A percentile compares a stretch with the other conserved stretches of the same genome.
phyloP scores from a whole-genome alignment of 331 rosid species.

The Rosa hybrid region DNA sequence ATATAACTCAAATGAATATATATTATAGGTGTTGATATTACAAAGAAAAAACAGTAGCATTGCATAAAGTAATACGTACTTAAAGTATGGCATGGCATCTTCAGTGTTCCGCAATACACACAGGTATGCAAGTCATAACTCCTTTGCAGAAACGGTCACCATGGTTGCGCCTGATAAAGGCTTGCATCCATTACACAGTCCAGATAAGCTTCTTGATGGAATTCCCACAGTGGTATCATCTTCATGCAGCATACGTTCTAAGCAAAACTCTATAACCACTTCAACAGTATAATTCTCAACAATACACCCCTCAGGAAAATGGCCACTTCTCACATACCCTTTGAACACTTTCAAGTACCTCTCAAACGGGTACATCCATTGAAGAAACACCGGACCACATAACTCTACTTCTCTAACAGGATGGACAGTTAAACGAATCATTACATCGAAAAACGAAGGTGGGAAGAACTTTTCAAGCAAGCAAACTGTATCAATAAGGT shows the following conservation, averaged over 20 bases:
- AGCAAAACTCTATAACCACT: not conserved
- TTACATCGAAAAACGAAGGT: not conserved
- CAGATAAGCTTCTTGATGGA: too few relatives aligned
- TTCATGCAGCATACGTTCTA: not conserved
- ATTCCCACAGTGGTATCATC: not conserved
- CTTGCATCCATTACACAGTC: not conserved
- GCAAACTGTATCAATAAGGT: not conserved
- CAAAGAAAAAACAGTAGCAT: too few relatives aligned
- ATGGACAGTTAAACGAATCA: not conserved
- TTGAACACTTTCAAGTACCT: not conserved
- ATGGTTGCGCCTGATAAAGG: not conserved
- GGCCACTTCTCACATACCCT: not conserved
- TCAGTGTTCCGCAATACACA: not conserved
- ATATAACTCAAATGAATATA: too few relatives aligned
- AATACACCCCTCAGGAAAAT: not conserved
- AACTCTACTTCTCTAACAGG: not conserved
- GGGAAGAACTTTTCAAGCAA: not conserved
- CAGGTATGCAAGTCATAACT: not conserved
- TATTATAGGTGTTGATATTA: too few relatives aligned
- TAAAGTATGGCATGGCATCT: not conserved
- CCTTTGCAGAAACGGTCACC: too few relatives aligned
- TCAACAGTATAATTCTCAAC: not conserved
- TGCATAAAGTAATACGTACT: not conserved
- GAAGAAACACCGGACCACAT: not conserved
- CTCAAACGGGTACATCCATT: constrained; percentile 1